Conservation (phyloP, 257 asterid genomes). For the Solanum appendiculatum region DNA sequence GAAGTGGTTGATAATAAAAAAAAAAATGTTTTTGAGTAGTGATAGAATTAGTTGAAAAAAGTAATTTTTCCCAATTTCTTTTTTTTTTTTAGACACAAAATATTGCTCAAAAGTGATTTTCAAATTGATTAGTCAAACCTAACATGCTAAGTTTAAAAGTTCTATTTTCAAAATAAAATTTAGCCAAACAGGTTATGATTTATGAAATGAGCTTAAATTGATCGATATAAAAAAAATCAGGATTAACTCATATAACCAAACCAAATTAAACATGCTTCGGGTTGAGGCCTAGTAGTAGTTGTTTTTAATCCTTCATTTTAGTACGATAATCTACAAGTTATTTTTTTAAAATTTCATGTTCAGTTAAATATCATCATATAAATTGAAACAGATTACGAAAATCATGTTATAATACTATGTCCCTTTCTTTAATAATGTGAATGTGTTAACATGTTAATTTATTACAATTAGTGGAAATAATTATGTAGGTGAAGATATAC, state of each 20-base stretch:
- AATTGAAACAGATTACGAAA: not conserved
- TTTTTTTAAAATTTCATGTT: fast-evolving
- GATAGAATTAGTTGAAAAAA: fast-evolving
- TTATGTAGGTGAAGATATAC: constrained; percentile 60
- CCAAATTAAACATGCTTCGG: not conserved
- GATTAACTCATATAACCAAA: fast-evolving
- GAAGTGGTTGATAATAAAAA: fast-evolving
- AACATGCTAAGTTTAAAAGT: no score
- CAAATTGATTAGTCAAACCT: no score
- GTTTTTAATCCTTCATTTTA: not conserved
- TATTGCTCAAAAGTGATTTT: not conserved
- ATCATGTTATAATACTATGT: not conserved
- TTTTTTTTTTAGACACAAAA: no score
- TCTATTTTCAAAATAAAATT: no score
- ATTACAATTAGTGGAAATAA: not conserved
- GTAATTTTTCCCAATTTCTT: no score
- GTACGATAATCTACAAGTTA: fast-evolving
- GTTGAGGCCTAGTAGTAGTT: not conserved
- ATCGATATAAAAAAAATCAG: not conserved
- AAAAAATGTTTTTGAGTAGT: not conserved
- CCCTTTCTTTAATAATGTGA: no score
- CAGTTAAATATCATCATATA: not conserved
- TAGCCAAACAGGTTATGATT: not conserved
- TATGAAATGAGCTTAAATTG: not conserved
- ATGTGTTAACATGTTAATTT: not conserved